phyloP scores from a whole-genome alignment of 208 protist species.

The Trypanosoma brucei region DNA sequence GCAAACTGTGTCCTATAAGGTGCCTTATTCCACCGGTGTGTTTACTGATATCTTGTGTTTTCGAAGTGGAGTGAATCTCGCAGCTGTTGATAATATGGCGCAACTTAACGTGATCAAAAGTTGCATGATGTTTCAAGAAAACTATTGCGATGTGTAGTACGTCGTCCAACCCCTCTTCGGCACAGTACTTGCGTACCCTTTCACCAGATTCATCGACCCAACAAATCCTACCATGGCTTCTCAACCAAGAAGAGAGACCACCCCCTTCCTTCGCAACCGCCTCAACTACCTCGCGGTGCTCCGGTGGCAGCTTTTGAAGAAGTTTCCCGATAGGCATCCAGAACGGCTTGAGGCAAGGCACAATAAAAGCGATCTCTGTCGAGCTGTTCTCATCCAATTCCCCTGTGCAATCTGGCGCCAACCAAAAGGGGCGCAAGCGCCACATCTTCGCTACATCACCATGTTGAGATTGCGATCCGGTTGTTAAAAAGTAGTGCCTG shows the following conservation, averaged over 20 bases:
- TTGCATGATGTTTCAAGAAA: constrained; percentile 28
- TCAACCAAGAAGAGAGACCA: constrained; percentile 25
- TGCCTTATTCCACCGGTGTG: too few relatives aligned
- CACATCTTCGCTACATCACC: constrained; percentile 10
- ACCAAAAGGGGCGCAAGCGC: constrained; percentile 69
- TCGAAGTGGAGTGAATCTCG: not conserved
- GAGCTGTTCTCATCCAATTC: constrained; percentile 28
- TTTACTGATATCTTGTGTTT: too few relatives aligned
- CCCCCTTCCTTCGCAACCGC: not conserved
- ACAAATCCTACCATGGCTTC: constrained; percentile 35
- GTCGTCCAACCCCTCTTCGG: constrained; percentile 55
- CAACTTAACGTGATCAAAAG: constrained; percentile 17
- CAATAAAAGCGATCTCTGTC: constrained; percentile 18
- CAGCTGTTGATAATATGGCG: not conserved
- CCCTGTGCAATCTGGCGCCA: constrained; percentile 50
- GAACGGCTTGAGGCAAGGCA: constrained; percentile 39
- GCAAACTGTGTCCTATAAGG: too few relatives aligned
- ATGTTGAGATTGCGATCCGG: not conserved
- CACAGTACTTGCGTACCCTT: constrained; percentile 46
- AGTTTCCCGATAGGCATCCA: constrained; percentile 52
- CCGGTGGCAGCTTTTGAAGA: constrained; percentile 21
- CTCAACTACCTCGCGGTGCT: constrained; percentile 16
- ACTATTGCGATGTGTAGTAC: constrained; percentile 34
- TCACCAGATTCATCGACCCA: constrained; percentile 42
- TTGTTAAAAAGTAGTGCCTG: constrained; percentile 15